A percentile compares a stretch with the other conserved stretches of the same genome.
Conservation (phyloP, 805 yeast genomes). For the Lipomyces starkeyi region DNA sequence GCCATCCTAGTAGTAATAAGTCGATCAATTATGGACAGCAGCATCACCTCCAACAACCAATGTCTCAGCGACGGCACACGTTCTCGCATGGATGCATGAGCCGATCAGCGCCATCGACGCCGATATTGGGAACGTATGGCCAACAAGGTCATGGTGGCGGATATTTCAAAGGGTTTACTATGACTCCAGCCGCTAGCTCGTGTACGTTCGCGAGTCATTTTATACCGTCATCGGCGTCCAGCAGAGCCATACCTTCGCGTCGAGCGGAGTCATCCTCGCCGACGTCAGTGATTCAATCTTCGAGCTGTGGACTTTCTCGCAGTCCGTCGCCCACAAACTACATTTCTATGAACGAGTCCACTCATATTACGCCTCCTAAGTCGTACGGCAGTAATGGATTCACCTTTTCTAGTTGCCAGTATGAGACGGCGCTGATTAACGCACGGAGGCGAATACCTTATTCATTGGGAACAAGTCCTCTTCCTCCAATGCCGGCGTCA, state of each 20-base stretch:
- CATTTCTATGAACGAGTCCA: not conserved
- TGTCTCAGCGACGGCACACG: not conserved
- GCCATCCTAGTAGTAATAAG: not conserved
- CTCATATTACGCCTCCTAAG: not conserved
- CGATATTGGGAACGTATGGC: not conserved
- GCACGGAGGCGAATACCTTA: constrained; percentile 40
- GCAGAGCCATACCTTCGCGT: not conserved
- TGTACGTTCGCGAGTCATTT: not conserved
- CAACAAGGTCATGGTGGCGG: not conserved
- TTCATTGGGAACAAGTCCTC: constrained; percentile 35
- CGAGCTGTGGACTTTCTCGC: not conserved
- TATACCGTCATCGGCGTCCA: not conserved
- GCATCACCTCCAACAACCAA: not conserved
- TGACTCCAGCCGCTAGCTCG: not conserved
- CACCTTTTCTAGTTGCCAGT: constrained; percentile 14
- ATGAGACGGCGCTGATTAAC: constrained; percentile 36
- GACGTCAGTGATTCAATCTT: not conserved
- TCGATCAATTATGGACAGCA: not conserved
- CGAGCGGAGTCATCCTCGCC: not conserved
- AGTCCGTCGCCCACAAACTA: constrained; percentile 2
- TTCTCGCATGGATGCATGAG: not conserved
- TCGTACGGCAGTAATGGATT: not conserved
- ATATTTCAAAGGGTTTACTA: not conserved
- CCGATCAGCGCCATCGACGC: constrained; percentile 1
- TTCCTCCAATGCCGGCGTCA: constrained; percentile 20